Evolutionary conservation across 2,329 filamentous ascomycete genomes (phyloP).

Genomic region (Emmonsia crescens): DNA sequence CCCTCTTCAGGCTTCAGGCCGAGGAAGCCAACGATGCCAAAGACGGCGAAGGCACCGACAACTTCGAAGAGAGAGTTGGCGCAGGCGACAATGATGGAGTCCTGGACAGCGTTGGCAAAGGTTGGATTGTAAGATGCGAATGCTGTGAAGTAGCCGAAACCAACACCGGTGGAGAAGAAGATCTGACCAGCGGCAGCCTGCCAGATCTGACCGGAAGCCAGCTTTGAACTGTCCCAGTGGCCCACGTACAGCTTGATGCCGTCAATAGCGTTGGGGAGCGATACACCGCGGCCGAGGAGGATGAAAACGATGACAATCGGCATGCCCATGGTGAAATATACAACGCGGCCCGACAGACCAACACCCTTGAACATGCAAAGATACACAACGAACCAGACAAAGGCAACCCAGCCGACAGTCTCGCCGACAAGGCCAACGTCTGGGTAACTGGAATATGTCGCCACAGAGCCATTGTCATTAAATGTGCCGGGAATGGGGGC

Average conservation of each 20-base stretch:
- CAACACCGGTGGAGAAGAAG: constrained; percentile 46
- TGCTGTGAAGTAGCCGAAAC: constrained; percentile 45
- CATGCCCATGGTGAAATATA: constrained; percentile 51
- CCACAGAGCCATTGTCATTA: constrained; percentile 10
- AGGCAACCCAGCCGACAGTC: constrained; percentile 48
- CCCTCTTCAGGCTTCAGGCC: constrained; percentile 24
- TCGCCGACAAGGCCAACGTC: constrained; percentile 39
- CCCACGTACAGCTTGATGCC: constrained; percentile 38
- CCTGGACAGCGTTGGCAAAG: constrained; percentile 46
- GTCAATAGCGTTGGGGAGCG: constrained; percentile 41
- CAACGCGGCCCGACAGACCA: constrained; percentile 46
- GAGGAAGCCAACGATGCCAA: constrained; percentile 42
- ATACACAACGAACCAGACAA: constrained; percentile 51
- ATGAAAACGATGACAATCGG: constrained; percentile 44
- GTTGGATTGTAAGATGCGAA: constrained; percentile 45
- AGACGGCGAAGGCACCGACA: constrained; percentile 36
- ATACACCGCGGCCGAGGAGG: constrained; percentile 41
- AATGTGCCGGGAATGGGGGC: background rate
- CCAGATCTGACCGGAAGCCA: constrained; percentile 41
- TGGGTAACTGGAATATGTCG: constrained; percentile 41
- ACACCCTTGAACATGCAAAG: constrained; percentile 50
- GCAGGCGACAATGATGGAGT: constrained; percentile 42
- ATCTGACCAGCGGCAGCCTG: constrained; percentile 46
- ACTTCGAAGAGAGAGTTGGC: constrained; percentile 46
- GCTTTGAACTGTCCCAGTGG: constrained; percentile 36